Conservation (phyloP, 1,139 yeast genomes). For the Debaryomyces sp. region DNA sequence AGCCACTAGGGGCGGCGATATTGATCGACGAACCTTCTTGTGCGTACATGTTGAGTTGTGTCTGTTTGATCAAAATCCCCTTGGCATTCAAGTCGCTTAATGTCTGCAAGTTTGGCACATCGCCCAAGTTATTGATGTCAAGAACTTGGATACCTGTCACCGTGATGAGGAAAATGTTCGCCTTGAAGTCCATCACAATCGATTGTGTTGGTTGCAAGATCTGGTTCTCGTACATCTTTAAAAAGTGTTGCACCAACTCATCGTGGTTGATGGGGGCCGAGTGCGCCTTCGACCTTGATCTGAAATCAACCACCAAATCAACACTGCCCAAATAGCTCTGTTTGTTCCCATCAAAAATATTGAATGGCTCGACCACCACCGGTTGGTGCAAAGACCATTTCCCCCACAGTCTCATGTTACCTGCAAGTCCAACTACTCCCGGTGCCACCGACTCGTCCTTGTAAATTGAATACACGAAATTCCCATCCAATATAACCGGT, state of each 20-base stretch:
- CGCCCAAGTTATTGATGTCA: slow-evolving; percentile 55
- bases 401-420: slow-evolving; percentile 90
- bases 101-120: slow-evolving; percentile 31
- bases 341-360: slow-evolving; percentile 43
- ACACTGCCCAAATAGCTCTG: slow-evolving; percentile 75
- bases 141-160: slow-evolving; percentile 77
- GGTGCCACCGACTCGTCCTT: slow-evolving; percentile 61
- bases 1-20: slow-evolving; percentile 40
- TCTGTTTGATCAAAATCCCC: slow-evolving; percentile 83
- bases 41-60: slow-evolving; percentile 76
- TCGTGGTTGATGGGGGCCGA: slow-evolving; percentile 77
- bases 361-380: slow-evolving; percentile 59
- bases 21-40: slow-evolving; percentile 71
- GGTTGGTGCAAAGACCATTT: slow-evolving; percentile 79
- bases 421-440: slow-evolving; percentile 82
- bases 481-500: slow-evolving; percentile 67
- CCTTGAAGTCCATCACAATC: slow-evolving; percentile 80
- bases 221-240: slow-evolving; percentile 70
- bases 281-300: slow-evolving; percentile 67
- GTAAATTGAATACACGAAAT: slow-evolving; percentile 73
- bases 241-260: slow-evolving; percentile 68
- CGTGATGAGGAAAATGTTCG: slow-evolving; percentile 65
- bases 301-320: slow-evolving; percentile 80
- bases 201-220: slow-evolving; percentile 87
- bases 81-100: slow-evolving; percentile 53